Evolutionary conservation across 2,329 filamentous ascomycete genomes (phyloP).

Genomic region (Pestalotiopsis sp.): DNA sequence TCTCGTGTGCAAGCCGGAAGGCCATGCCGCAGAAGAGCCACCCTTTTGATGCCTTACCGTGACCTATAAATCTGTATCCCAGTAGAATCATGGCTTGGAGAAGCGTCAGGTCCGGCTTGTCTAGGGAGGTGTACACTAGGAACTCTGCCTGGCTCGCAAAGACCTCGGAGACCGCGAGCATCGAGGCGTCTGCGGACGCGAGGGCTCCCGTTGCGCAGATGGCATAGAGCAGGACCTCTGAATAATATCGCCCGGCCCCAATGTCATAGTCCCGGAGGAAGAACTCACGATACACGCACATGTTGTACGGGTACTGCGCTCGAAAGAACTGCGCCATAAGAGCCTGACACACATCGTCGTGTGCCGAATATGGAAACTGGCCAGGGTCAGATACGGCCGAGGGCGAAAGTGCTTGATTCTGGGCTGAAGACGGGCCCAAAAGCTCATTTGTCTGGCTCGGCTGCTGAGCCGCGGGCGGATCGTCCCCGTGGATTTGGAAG

Average conservation of each 20-base stretch:
- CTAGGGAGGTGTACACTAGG: conserved; percentile 44
- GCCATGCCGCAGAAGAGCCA: conserved; percentile 55
- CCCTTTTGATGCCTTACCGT: conserved; percentile 47
- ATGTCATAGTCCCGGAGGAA: conserved; percentile 50
- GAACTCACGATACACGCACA: conserved; percentile 51
- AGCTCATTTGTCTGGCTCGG: neutral
- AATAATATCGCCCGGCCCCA: conserved; percentile 47
- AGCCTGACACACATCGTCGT: conserved; percentile 42
- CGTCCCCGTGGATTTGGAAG: conserved; percentile 38
- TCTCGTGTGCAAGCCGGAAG: conserved; percentile 50
- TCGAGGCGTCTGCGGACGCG: conserved; percentile 38
- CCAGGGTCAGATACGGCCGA: conserved; percentile 11
- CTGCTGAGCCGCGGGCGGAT: conserved; percentile 9
- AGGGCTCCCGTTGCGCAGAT: conserved; percentile 50
- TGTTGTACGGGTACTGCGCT: conserved; percentile 47
- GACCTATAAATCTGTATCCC: conserved; percentile 47
- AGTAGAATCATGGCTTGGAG: conserved; percentile 45
- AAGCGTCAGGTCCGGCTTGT: conserved; percentile 46
- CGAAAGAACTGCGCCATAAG: conserved; percentile 50
- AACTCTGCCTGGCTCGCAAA: conserved; percentile 46
- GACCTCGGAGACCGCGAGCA: conserved; percentile 37
- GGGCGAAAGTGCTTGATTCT: conserved; percentile 15
- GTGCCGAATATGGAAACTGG: conserved; percentile 38
- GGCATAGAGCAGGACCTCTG: conserved; percentile 47
- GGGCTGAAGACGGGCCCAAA: neutral